These are phyloP conservation scores for Cercospora zeina DNA, from an alignment of 2,329 filamentous ascomycete genomes.

Conservation along the genomic window DNA sequence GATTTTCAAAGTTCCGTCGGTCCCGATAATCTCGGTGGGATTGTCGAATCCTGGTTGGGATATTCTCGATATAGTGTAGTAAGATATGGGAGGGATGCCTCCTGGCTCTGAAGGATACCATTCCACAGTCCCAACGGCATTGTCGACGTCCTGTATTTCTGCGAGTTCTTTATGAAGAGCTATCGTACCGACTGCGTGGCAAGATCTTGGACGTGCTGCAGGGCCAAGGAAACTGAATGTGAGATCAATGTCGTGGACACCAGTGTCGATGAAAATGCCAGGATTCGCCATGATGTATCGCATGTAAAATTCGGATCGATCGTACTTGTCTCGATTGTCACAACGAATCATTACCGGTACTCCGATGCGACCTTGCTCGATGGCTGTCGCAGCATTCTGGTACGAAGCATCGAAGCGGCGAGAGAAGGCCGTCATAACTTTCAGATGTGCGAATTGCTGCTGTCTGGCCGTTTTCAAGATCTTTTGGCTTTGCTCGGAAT, in stretches of 20 bases:
- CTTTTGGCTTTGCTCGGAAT: slow-evolving; percentile 19
- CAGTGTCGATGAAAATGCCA: slow-evolving; percentile 50
- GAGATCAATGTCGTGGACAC: slow-evolving; percentile 51
- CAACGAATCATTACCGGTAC: slow-evolving; percentile 46
- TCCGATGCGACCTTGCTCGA: slow-evolving; percentile 45
- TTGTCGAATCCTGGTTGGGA: slow-evolving; percentile 48
- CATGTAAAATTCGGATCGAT: slow-evolving; percentile 47
- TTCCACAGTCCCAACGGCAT: slow-evolving; percentile 47
- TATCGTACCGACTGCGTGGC: slow-evolving; percentile 42
- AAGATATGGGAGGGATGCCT: slow-evolving; percentile 45
- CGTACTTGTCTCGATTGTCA: slow-evolving; percentile 47
- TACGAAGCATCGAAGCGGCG: slow-evolving; percentile 51
- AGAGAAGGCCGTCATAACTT: slow-evolving; percentile 49
- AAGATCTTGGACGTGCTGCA: slow-evolving; percentile 40
- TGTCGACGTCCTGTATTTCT: slow-evolving; percentile 46
- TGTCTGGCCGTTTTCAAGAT: slow-evolving; percentile 17
- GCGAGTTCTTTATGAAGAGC: slow-evolving; percentile 44
- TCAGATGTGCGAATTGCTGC: slow-evolving; percentile 37
- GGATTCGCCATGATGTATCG: slow-evolving; percentile 45
- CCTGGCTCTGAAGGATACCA: slow-evolving; percentile 31
- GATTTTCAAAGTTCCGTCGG: slow-evolving; percentile 42
- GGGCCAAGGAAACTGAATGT: slow-evolving; percentile 47
- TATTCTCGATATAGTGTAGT: slow-evolving; percentile 48
- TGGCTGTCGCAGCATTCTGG: slow-evolving; percentile 41
- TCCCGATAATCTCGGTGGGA: slow-evolving; percentile 47